These are phyloP conservation scores for Tetratostichococcus sp. DNA, from an alignment of 139 green algal species.

Conservation along the genomic window DNA sequence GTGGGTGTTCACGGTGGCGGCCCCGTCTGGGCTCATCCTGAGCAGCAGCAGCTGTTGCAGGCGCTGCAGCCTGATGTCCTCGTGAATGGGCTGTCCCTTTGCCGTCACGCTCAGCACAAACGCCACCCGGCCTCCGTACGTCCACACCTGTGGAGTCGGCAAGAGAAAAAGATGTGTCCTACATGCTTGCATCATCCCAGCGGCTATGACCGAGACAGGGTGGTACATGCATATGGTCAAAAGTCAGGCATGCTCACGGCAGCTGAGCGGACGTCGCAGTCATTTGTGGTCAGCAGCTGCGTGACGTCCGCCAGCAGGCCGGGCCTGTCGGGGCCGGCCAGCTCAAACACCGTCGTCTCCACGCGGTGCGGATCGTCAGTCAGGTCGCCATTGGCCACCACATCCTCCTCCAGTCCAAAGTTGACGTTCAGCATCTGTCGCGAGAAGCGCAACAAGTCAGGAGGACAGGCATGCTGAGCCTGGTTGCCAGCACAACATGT, in stretches of 20 bases:
- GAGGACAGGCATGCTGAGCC: too few relatives aligned
- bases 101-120: slow-evolving; percentile 79
- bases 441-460: too few relatives aligned
- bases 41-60: slow-evolving; percentile 62
- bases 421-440: slow-evolving; percentile 68
- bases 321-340: slow-evolving; percentile 72
- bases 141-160: slow-evolving; percentile 67
- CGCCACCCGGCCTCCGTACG: slow-evolving; percentile 66
- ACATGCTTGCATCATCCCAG: too few relatives aligned
- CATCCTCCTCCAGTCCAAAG: slow-evolving; percentile 38
- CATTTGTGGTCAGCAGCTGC: slow-evolving; percentile 69
- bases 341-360: slow-evolving; percentile 79
- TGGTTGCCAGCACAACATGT: not conserved
- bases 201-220: too few relatives aligned
- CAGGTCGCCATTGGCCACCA: slow-evolving; percentile 43
- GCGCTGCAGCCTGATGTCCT: slow-evolving; percentile 52
- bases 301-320: slow-evolving; percentile 84
- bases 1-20: slow-evolving; percentile 54
- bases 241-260: slow-evolving; percentile 45
- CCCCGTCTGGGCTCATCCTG: slow-evolving; percentile 52
- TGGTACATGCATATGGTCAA: too few relatives aligned
- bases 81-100: slow-evolving; percentile 51
- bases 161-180: too few relatives aligned
- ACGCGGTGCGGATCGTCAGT: slow-evolving; percentile 29
- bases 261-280: slow-evolving; percentile 78